These are phyloP conservation scores for Aurantiochytrium sp. DNA, from an alignment of 108 stramenopile species.

Conservation along the genomic window DNA sequence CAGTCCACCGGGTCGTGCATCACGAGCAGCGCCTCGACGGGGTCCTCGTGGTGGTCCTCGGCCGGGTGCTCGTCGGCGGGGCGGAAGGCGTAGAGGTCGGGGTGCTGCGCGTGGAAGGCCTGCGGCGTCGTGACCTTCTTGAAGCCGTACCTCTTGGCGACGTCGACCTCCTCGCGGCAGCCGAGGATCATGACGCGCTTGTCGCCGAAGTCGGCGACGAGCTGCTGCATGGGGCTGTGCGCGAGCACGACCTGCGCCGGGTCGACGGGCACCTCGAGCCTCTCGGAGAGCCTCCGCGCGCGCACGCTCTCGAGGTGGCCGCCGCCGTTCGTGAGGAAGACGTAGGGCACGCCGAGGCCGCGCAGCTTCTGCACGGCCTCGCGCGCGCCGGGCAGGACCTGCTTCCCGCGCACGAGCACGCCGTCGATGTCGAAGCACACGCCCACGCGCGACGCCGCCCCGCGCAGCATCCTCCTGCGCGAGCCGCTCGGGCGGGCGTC, in stretches of 20 bases:
- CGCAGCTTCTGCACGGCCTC: slow-evolving; percentile 31
- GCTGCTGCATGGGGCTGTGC: slow-evolving; percentile 35
- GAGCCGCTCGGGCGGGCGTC: too few species aligned
- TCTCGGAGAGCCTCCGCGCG: slow-evolving; percentile 4
- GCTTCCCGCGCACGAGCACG: slow-evolving; percentile 36
- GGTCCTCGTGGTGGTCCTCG: background rate
- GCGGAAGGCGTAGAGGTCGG: slow-evolving; percentile 10
- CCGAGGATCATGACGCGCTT: slow-evolving; percentile 35
- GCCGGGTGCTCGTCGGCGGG: background rate
- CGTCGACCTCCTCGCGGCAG: background rate
- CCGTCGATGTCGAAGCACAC: slow-evolving; percentile 46
- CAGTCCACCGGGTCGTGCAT: slow-evolving; percentile 43
- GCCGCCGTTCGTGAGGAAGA: slow-evolving; percentile 47
- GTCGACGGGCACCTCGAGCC: background rate
- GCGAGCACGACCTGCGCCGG: slow-evolving; percentile 30
- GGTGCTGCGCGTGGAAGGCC: slow-evolving; percentile 17
- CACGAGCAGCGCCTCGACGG: slow-evolving; percentile 25
- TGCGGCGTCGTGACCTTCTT: background rate
- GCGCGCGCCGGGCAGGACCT: slow-evolving; percentile 26
- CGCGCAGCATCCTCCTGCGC: too few species aligned
- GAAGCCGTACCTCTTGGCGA: slow-evolving; percentile 39
- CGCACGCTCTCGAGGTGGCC: slow-evolving; percentile 28
- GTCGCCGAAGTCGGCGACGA: background rate
- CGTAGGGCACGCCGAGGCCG: background rate
- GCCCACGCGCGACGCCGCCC: background rate